Evolutionary conservation across 129 eudicot genomes (phyloP).

Genomic region (Flaveria bidentis): DNA sequence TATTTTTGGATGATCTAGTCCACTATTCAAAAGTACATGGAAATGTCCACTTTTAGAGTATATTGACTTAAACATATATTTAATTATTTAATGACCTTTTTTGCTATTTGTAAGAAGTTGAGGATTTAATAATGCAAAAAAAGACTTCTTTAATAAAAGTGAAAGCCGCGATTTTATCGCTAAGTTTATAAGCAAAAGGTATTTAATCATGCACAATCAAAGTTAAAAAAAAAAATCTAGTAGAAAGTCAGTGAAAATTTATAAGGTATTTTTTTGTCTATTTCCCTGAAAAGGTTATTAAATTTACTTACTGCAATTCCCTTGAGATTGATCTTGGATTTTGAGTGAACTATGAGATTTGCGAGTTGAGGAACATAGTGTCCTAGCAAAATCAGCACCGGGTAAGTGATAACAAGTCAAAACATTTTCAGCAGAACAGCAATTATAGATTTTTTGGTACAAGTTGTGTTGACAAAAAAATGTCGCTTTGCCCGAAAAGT

Average conservation of each 20-base stretch:
- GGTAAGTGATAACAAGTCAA: background rate
- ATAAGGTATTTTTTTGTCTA: background rate
- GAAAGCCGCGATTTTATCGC: background rate
- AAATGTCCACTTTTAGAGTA: background rate
- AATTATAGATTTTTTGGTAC: background rate
- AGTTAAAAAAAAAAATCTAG: background rate
- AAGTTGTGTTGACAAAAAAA: background rate
- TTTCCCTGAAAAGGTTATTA: background rate
- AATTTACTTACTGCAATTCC: conserved; percentile 77
- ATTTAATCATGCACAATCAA: background rate
- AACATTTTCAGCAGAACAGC: background rate
- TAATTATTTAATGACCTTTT: background rate
- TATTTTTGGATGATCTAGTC: background rate
- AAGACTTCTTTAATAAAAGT: background rate
- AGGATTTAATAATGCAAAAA: background rate
- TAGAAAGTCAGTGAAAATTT: background rate
- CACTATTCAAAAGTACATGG: background rate
- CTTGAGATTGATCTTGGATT: conserved; percentile 72
- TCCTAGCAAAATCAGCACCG: conserved; percentile 42
- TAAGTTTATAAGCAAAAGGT: background rate
- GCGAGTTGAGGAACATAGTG: conserved; percentile 98
- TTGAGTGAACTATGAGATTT: conserved; percentile 52
- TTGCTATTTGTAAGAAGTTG: background rate
- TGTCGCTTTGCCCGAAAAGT: background rate
- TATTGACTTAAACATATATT: background rate